phyloP scores from a whole-genome alignment of 129 eudicot species.

The sunflower (Helianthus annuus) region DNA sequence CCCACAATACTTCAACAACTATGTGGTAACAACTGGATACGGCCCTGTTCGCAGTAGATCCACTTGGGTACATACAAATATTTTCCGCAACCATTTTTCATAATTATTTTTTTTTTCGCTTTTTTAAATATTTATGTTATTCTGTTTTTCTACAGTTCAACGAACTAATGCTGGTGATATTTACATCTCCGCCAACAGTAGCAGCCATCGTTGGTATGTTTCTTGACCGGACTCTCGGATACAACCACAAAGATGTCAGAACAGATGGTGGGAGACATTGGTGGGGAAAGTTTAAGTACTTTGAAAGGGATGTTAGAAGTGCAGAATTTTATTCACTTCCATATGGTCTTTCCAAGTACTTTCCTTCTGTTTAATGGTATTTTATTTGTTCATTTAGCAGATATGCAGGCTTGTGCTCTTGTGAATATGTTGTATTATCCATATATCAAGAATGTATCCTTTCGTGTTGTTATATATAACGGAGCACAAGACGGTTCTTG shows the following conservation, averaged over 20 bases:
- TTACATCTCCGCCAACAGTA: constrained; percentile 81
- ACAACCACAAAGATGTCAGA: constrained; percentile 42
- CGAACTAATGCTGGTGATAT: constrained; percentile 64
- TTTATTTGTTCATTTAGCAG: constrained; percentile 5
- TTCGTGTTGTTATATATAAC: background rate
- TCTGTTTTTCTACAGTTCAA: constrained; percentile 54
- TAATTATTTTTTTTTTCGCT: background rate
- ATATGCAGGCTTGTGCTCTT: constrained; percentile 23
- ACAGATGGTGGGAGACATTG: constrained; percentile 89
- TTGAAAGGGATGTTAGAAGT: constrained; percentile 69
- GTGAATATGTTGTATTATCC: constrained; percentile 18
- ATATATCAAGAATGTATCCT: background rate
- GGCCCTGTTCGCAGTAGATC: constrained; percentile 75
- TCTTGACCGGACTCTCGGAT: constrained; percentile 68
- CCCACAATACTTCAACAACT: constrained; percentile 78
- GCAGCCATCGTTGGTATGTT: constrained; percentile 57
- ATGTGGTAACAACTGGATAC: constrained; percentile 59
- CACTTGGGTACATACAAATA: constrained; percentile 48
- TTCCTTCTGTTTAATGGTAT: constrained; percentile 55
- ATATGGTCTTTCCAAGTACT: constrained; percentile 70
- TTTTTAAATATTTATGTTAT: background rate
- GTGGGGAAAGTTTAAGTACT: constrained; percentile 81
- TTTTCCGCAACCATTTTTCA: background rate
- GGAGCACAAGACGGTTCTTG: background rate
- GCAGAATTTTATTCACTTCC: constrained; percentile 83